These are phyloP conservation scores for Myrica gale DNA, from an alignment of 306 rosid species.

Conservation along the genomic window DNA sequence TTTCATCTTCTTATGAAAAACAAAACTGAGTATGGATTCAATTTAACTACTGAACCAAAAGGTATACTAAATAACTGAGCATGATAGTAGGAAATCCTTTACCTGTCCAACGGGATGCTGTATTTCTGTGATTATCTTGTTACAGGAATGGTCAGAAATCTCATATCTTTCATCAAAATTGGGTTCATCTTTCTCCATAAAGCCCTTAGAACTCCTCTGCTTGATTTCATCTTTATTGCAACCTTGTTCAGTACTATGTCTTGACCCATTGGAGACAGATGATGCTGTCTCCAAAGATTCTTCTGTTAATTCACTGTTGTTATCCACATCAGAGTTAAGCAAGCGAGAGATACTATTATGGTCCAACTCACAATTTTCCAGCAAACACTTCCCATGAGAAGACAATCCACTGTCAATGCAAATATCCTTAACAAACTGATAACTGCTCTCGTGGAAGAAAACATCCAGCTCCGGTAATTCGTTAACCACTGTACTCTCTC, in stretches of 20 bases:
- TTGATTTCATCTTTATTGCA: constrained; percentile 28
- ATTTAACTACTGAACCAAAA: background rate
- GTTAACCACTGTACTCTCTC: constrained; percentile 37
- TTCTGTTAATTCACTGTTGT: constrained; percentile 30
- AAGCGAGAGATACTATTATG: constrained; percentile 23
- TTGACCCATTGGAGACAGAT: constrained; percentile 12
- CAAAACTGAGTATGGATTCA: background rate
- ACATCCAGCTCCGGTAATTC: constrained; percentile 67
- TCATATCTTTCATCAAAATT: constrained; percentile 20
- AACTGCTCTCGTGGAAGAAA: constrained; percentile 66
- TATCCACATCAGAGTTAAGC: constrained; percentile 24
- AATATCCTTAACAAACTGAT: constrained; percentile 55
- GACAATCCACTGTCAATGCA: constrained; percentile 35
- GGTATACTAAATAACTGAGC: background rate
- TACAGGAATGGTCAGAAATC: constrained; percentile 22
- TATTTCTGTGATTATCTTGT: constrained; percentile 25
- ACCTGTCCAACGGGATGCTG: constrained; percentile 43
- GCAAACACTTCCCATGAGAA: constrained; percentile 23
- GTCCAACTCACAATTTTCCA: constrained; percentile 32
- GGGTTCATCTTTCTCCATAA: constrained; percentile 30
- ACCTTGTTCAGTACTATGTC: constrained; percentile 7
- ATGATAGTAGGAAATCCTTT: constrained; percentile 19
- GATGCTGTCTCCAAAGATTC: constrained; percentile 30
- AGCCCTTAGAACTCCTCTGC: constrained; percentile 21
- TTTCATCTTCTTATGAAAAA: background rate